Evolutionary conservation across 2,329 filamentous ascomycete species (phyloP), one percentile per base, ranked within the genome.

Genomic region (Diplodia scrobiculata): DNA sequence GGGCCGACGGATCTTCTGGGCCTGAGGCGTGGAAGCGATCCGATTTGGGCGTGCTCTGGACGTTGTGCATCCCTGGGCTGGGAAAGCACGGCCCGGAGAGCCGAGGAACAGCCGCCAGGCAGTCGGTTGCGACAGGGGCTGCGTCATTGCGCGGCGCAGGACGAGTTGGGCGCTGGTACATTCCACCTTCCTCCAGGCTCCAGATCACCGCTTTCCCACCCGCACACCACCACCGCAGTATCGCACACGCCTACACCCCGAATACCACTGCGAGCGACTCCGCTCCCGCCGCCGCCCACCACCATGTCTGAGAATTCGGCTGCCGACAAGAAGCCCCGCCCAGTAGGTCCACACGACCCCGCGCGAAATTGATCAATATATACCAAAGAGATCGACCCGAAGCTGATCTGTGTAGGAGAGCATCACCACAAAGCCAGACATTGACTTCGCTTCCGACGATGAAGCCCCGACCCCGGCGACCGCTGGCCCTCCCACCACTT

Each of bases 371-470:
- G 58, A 62, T 73, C 73, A 71, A 75, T 70, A 71, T 51, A 47
- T 47, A 55, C 38, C 51, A 48, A 48, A 19, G 53, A 41, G 53
- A 60, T 60, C 55, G 55, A 32, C 45, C 64, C 19, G 48, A 66
- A 11, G 50, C 62, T 70, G 70, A 70, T 58, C 53, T 65, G 60
- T 67, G 75, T 72, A 70, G 65, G 55, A 60, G 55, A 60, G 55
- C 55, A 60, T 60, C 38, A 58, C 55, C 72, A 75, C 68, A 34
- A 69, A 70, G 50, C 82, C 82, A 41, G 81, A 83, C 63, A 76
- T 86, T 63, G 84, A 86, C 70, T 86, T 86, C 69, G 55, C 38
- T 41, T 60, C 55, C 13, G 84, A 86, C 71, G 84, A 86, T 72
- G 84, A 86, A 69, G 55, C 55, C 14, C 55, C 81, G 29, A 75